Base-by-base conservation (phyloP, 1,284 basidiomycete species). In the Cryptococcus maquisensis region DNA sequence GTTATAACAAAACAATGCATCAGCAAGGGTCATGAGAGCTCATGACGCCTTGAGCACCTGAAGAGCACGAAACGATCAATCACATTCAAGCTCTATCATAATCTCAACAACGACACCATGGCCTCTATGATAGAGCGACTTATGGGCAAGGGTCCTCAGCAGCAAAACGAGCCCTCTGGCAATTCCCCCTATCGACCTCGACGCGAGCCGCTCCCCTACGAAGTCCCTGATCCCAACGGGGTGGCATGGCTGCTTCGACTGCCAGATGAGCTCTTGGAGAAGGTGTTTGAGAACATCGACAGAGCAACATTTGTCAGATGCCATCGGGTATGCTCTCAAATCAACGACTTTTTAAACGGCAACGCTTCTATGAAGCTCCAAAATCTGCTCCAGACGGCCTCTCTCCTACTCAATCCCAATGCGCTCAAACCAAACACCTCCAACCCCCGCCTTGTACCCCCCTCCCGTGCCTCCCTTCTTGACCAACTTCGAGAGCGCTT, bases 371-470 rank as follows among this genome's bases (percentile, higher is more conserved):
- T 75, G 12, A 79, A 90, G 20, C 89, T 90, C 82, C 85, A 85
- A 24, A 85, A 84, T 58, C 86, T 88, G 0, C 86, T 93, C 62
- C 79, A 88, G 3, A 86, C 87, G 0, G 82, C 86, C 0, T 88
- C 89, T 68, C 81, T 90, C 6, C 83, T 86, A 55, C 82, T 85
- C 15, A 74, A 76, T 47, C 69, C 71, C 13, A 84, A 83, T 56
- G 60, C 63, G 5, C 41, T 63, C 20, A 15, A 28, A 6, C 59
- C 65, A 7, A 44, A 54, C 15, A 51, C 58, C 8, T 35, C 50
- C 37, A 56, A 64, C 42, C 51, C 59, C 1, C 47, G 60, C 24
- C 64, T 66, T 18, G 55, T 65, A 18, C 73, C 75, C 0, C 83
- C 85, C 0, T 67, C 71, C 9, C 55, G 67, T 4, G 64, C 69